Conservation (phyloP, 2,329 filamentous ascomycete genomes). For the Sclerotiophoma versabilis region DNA sequence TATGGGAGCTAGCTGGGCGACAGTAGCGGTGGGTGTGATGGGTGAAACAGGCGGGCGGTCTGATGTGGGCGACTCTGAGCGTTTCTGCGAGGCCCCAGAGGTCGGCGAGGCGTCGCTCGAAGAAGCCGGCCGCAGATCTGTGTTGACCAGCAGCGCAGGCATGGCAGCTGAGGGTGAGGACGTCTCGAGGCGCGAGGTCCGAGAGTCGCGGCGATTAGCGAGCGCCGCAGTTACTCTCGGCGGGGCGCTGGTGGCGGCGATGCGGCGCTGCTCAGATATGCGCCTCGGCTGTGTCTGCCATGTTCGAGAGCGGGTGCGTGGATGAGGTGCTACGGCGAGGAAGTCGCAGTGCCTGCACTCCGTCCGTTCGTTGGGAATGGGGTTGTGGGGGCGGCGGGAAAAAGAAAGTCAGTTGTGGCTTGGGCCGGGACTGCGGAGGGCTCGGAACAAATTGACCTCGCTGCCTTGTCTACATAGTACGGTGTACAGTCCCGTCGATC, state of each 20-base stretch:
- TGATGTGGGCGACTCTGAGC: constrained; percentile 43
- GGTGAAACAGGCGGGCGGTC: constrained; percentile 50
- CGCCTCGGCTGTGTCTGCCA: constrained; percentile 8
- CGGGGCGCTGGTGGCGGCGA: constrained; percentile 5
- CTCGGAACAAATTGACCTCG: constrained; percentile 2
- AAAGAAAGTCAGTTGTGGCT: constrained; percentile 12
- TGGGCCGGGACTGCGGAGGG: constrained; percentile 8
- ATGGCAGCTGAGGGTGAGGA: constrained; percentile 40
- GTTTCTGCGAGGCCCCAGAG: constrained; percentile 27
- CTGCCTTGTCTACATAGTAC: too few relatives aligned
- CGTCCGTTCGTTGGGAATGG: constrained; percentile 7
- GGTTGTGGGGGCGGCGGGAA: constrained; percentile 14
- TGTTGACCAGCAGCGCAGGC: constrained; percentile 48
- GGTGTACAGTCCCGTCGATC: too few relatives aligned
- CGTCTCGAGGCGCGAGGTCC: constrained; percentile 28
- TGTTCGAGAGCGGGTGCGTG: constrained; percentile 10
- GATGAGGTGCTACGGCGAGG: constrained; percentile 6
- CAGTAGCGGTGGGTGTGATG: constrained; percentile 48
- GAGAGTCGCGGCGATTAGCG: constrained; percentile 24
- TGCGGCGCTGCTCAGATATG: constrained; percentile 12
- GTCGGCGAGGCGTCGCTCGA: constrained; percentile 36
- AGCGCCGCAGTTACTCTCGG: constrained; percentile 6
- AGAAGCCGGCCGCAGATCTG: constrained; percentile 32
- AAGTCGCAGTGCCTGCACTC: constrained; percentile 7
- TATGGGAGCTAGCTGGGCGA: constrained; percentile 45